Conservation (phyloP, 805 yeast species). For the Wickerhamomyces tratensis region DNA sequence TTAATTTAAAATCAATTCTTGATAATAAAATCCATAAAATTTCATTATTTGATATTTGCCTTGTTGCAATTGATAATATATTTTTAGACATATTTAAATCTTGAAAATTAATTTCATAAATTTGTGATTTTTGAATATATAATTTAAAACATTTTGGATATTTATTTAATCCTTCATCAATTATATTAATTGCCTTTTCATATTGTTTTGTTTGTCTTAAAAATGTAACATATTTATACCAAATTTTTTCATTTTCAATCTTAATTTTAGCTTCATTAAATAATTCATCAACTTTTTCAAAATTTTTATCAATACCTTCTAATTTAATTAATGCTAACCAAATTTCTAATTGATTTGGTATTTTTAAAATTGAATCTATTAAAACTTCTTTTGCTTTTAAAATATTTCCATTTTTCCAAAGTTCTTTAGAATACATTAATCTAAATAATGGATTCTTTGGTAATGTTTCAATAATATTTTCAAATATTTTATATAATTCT, state of each 20-base stretch:
- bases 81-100: conserved; percentile 34
- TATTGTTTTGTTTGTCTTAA: conserved; percentile 29
- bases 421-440: conserved; percentile 66
- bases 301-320: conserved; percentile 34
- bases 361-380: conserved; percentile 30
- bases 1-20: conserved; percentile 28
- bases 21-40: conserved; percentile 50
- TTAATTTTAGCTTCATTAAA: conserved; percentile 28
- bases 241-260: conserved; percentile 36
- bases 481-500: conserved; percentile 36
- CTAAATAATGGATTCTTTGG: conserved; percentile 42
- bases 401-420: conserved; percentile 42
- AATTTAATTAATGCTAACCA: conserved; percentile 71
- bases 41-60: conserved; percentile 31
- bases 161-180: conserved; percentile 35
- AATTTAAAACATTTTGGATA: conserved; percentile 45
- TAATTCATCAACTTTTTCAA: conserved; percentile 24
- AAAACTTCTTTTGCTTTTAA: conserved; percentile 46
- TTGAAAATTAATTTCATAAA: conserved; percentile 23
- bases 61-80: conserved; percentile 37
- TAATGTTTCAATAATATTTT: conserved; percentile 39
- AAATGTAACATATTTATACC: conserved; percentile 51
- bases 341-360: conserved; percentile 41
- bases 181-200: conserved; percentile 29
- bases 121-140: conserved; percentile 55